These are phyloP conservation scores for Leccinum rimulosum DNA, from an alignment of 768 basidiomycete species.

Conservation along the genomic window DNA sequence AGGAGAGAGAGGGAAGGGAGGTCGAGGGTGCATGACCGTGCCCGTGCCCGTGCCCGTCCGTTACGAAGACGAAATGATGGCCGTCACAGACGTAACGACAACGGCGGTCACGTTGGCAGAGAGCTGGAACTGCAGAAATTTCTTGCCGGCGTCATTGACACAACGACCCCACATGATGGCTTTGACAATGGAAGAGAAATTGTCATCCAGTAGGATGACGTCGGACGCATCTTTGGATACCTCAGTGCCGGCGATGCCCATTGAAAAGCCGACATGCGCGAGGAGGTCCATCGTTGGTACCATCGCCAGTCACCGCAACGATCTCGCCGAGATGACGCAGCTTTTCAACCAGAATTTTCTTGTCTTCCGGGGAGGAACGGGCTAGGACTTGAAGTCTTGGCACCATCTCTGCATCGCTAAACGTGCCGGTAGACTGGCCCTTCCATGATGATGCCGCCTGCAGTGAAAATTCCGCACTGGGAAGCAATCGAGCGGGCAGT, in stretches of 20 bases:
- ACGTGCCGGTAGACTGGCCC: constrained; percentile 86
- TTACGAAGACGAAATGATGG: constrained; percentile 72
- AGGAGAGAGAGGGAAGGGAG: no score
- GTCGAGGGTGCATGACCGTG: no score
- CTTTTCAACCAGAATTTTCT: constrained; percentile 88
- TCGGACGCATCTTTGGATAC: constrained; percentile 99
- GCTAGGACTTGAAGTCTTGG: constrained; percentile 95
- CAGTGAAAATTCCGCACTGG: constrained; percentile 93
- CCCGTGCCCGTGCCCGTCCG: no score
- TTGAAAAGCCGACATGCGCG: constrained; percentile 96
- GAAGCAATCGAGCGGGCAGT: constrained; percentile 94
- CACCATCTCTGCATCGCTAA: constrained; percentile 69
- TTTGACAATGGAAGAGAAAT: constrained; percentile 93
- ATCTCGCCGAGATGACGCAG: constrained; percentile 85
- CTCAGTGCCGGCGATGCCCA: constrained; percentile 96
- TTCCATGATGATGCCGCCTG: constrained; percentile 97
- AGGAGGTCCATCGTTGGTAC: constrained; percentile 96
- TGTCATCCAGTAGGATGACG: constrained; percentile 97
- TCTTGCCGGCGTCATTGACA: constrained; percentile 96
- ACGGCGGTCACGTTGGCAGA: constrained; percentile 96
- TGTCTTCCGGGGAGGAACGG: constrained; percentile 96
- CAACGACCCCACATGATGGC: constrained; percentile 99
- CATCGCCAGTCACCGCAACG: constrained; percentile 96
- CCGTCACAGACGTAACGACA: constrained; percentile 87
- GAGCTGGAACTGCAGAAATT: constrained; percentile 96